Evolutionary conservation across 1,139 yeast genomes (phyloP), one percentile per base, ranked within the genome.

Genomic region (Sugiyamaella xylanicola): DNA sequence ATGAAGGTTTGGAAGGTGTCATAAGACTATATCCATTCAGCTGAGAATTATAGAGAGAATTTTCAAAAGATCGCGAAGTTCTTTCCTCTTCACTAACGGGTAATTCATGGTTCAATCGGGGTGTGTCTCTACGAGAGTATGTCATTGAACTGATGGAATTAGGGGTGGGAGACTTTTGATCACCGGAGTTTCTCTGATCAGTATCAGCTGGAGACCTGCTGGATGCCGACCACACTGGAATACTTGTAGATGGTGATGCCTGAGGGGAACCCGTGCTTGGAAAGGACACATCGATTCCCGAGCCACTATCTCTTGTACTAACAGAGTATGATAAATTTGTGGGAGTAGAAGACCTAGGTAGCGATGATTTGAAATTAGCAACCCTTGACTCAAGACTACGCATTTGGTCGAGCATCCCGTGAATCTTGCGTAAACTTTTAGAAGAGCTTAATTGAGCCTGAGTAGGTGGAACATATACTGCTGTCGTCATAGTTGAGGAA

Each of bases 381-480:
- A 69, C 70, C 4, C 69, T 63, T 7, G 66, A 61, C 54, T 70
- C 73, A 35, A 70, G 53, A 22, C 55, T 61, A 32, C 63, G 57
- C 65, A 70, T 67, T 49, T 68, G 72, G 54, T 68, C 69, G 11
- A 68, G 60, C 63, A 70, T 68, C 19, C 72, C 72, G 35, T 70
- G 72, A 39, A 70, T 67, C 49, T 67, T 66, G 27, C 71, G 65
- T 48, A 70, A 58, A 39, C 69, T 65, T 48, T 68, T 61, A 1
- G 69, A 61, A 35, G 74, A 58, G n/a, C 69, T 51, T 54, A 68
- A 53, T 36, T 65, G 58, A 4, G 63, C 42, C 44, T 52, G 45
- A 17, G 58, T 29, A 41, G 48, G 56, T 19, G 46, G 47, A 35
- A 48, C 53, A 37, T 56, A 48, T 20, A 49, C 48, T 4, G 54